Evolutionary conservation across 208 protist species (phyloP).

Genomic region (Crithidia mellificae): DNA sequence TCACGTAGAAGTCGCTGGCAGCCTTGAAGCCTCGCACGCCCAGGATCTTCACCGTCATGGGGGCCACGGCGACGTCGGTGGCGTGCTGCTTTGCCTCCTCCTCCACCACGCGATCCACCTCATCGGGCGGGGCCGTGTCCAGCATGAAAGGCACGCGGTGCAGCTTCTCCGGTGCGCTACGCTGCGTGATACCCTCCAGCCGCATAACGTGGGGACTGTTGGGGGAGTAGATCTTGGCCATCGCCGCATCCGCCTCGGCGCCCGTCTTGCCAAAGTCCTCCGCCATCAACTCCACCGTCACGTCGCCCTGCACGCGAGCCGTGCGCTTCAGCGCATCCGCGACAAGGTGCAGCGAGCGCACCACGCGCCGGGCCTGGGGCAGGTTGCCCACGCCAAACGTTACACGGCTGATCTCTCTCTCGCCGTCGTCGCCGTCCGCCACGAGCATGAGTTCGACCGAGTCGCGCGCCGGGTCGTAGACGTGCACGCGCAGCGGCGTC

Average conservation of each 20-base stretch:
- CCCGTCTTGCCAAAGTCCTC: conserved; percentile 49
- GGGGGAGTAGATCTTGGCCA: conserved; percentile 12
- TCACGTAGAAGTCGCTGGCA: conserved; percentile 61
- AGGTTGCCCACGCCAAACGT: conserved; percentile 49
- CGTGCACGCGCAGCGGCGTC: conserved; percentile 35
- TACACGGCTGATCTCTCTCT: conserved; percentile 63
- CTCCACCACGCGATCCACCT: conserved; percentile 47
- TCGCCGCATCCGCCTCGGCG: conserved; percentile 5
- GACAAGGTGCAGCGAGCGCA: conserved; percentile 51
- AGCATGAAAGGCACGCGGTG: conserved; percentile 71
- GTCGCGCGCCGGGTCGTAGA: conserved; percentile 50
- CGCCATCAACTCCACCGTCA: conserved; percentile 56
- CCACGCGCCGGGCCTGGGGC: conserved; percentile 21
- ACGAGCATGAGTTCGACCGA: conserved; percentile 63
- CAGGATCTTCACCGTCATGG: conserved; percentile 72
- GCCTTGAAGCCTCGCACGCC: conserved; percentile 54
- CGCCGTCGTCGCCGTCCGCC: conserved; percentile 37
- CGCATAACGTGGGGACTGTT: conserved; percentile 20
- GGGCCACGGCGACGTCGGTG: conserved; percentile 40
- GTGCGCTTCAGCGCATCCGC: conserved; percentile 44
- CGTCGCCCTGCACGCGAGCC: conserved; percentile 44
- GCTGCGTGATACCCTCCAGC: conserved; percentile 40
- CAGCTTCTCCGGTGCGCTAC: conserved; percentile 52
- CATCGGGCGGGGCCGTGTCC: conserved; percentile 37
- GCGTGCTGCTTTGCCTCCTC: conserved; percentile 29